Conservation (phyloP, 192 early-diverging fungal species). For the Coemansia sp. region DNA sequence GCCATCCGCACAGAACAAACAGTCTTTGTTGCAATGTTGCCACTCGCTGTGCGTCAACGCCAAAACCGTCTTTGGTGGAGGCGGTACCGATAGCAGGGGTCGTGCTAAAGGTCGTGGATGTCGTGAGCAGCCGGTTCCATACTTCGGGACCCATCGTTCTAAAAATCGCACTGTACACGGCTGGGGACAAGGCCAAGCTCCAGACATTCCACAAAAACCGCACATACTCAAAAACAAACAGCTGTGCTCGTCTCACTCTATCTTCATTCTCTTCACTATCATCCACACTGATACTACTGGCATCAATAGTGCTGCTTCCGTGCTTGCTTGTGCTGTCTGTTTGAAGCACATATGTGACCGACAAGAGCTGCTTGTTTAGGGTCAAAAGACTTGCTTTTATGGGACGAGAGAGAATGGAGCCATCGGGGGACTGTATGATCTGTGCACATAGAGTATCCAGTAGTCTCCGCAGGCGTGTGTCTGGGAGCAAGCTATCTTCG, state of each 20-base stretch:
- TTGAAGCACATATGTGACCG: too few species aligned
- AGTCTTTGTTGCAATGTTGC: neutral
- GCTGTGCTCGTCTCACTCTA: neutral
- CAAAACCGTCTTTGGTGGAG: neutral
- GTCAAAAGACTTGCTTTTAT: too few species aligned
- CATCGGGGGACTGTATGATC: too few species aligned
- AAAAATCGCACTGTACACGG: constrained; percentile 4
- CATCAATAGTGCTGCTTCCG: too few species aligned
- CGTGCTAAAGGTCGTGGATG: too few species aligned
- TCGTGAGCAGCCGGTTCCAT: constrained; percentile 23
- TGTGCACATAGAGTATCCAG: too few species aligned
- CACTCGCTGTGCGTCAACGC: neutral
- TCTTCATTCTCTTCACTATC: neutral
- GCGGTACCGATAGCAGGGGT: neutral
- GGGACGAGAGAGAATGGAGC: too few species aligned
- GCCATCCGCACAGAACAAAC: neutral
- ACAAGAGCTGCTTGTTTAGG: too few species aligned
- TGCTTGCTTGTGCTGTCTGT: too few species aligned
- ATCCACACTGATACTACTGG: too few species aligned
- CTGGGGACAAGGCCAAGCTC: constrained; percentile 10
- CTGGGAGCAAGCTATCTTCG: neutral
- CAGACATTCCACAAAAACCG: constrained; percentile 29
- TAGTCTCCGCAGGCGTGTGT: neutral
- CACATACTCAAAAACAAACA: constrained; percentile 22
- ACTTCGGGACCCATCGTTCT: constrained; percentile 6